Conservation (phyloP, 805 yeast species). For the Lachancea nothofagi region DNA sequence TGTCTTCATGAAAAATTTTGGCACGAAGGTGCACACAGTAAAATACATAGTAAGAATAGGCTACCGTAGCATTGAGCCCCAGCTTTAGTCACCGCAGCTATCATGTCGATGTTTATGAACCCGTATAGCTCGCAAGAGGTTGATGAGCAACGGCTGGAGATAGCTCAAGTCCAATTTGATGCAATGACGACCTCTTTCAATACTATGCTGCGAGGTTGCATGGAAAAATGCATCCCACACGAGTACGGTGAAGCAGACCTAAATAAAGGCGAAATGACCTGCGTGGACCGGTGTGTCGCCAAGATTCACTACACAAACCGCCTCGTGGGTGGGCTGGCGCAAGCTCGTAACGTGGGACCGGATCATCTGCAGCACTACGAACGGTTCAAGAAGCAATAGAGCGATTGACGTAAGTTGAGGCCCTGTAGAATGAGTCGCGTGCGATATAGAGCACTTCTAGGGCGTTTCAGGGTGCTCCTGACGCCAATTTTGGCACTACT, state of each 20-base stretch:
- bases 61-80: too few species aligned
- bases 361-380: constrained; percentile 37
- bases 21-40: too few species aligned
- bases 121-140: constrained; percentile 46
- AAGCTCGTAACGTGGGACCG: constrained; percentile 42
- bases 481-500: too few species aligned
- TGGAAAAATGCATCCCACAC: constrained; percentile 67
- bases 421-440: background rate
- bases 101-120: constrained; percentile 59
- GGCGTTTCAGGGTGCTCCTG: too few species aligned
- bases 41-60: background rate
- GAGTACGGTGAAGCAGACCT: constrained; percentile 82
- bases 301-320: constrained; percentile 75
- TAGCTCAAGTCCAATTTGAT: constrained; percentile 63
- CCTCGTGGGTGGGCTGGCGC: constrained; percentile 50
- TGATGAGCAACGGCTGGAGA: constrained; percentile 52
- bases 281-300: constrained; percentile 80
- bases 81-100: background rate
- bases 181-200: constrained; percentile 56
- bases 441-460: background rate
- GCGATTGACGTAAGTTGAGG: background rate
- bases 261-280: constrained; percentile 75
- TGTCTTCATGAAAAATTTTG: background rate
- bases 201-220: constrained; percentile 55
- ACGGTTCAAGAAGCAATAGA: constrained; percentile 6